These are phyloP conservation scores for Penicillium fimorum DNA, from an alignment of 495 filamentous ascomycete species.

Conservation along the genomic window DNA sequence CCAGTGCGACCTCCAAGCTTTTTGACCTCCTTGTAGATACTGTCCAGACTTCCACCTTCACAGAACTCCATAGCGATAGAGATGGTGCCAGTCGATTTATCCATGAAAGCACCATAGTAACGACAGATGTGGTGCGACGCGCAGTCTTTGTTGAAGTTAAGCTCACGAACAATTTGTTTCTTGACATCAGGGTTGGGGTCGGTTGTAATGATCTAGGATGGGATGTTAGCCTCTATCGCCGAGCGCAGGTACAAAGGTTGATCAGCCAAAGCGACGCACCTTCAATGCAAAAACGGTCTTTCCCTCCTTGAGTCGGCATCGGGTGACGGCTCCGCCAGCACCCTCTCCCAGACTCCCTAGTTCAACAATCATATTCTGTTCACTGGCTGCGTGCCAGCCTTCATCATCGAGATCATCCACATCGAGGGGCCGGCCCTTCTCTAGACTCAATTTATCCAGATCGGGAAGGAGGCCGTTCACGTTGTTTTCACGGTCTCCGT, in stretches of 20 bases:
- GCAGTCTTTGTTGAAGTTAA: slow-evolving; percentile 97
- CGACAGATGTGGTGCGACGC: slow-evolving; percentile 90
- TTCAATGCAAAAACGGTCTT: slow-evolving; percentile 96
- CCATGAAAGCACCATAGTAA: slow-evolving; percentile 95
- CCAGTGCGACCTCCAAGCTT: slow-evolving; percentile 90
- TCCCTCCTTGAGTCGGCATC: slow-evolving; percentile 80
- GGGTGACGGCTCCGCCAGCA: slow-evolving; percentile 92
- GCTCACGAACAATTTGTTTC: slow-evolving; percentile 93
- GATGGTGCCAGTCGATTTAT: slow-evolving; percentile 89
- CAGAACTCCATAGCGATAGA: slow-evolving; percentile 99
- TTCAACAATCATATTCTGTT: slow-evolving; percentile 82
- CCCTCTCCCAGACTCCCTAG: slow-evolving; percentile 91
- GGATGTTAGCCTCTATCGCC: slow-evolving; percentile 12
- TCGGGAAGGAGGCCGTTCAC: slow-evolving; percentile 63
- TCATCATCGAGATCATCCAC: slow-evolving; percentile 94
- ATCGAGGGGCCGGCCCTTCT: slow-evolving; percentile 78
- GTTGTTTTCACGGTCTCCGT: slow-evolving; percentile 72
- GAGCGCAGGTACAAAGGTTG: slow-evolving; percentile 5
- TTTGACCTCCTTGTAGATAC: slow-evolving; percentile 96
- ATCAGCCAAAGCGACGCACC: slow-evolving; percentile 50
- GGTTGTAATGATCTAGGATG: slow-evolving; percentile 84
- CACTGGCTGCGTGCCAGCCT: slow-evolving; percentile 88
- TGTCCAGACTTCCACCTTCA: slow-evolving; percentile 91
- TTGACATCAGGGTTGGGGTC: slow-evolving; percentile 97
- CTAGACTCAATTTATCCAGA: slow-evolving; percentile 70